These are phyloP conservation scores for Globisporangium alternatum DNA, from an alignment of 352 stramenopile species.

Conservation along the genomic window DNA sequence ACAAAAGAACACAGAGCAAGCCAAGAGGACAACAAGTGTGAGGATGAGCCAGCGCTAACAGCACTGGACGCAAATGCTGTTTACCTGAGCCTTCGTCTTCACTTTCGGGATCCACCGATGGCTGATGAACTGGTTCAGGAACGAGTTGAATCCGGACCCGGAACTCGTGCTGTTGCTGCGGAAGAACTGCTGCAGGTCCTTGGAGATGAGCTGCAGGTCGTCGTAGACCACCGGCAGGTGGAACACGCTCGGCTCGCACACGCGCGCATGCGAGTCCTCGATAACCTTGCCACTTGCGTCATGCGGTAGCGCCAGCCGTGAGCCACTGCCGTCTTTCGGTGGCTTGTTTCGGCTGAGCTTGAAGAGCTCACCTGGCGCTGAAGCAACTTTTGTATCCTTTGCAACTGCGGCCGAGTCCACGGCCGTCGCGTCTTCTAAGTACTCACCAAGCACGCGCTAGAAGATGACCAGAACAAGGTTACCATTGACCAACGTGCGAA, in stretches of 20 bases:
- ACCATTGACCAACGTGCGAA: background rate
- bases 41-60: background rate
- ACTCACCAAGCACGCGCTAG: constrained; percentile 60
- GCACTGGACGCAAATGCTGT: too few relatives aligned
- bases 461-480: background rate
- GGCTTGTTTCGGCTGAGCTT: constrained; percentile 63
- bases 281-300: constrained; percentile 23
- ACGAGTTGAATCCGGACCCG: constrained; percentile 38
- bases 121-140: constrained; percentile 63
- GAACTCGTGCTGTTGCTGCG: constrained; percentile 20
- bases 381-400: constrained; percentile 21
- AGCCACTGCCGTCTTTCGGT: constrained; percentile 23
- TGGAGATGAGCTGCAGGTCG: constrained; percentile 59
- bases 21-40: background rate
- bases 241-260: constrained; percentile 76
- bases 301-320: constrained; percentile 20
- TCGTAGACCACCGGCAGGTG: constrained; percentile 73
- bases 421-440: constrained; percentile 45
- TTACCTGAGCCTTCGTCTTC: constrained; percentile 54
- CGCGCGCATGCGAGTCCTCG: constrained; percentile 29
- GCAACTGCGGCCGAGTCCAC: constrained; percentile 15
- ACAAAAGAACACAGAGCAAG: background rate
- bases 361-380: constrained; percentile 38
- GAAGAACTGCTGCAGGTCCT: constrained; percentile 57
- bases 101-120: constrained; percentile 80